These are phyloP conservation scores for Kwoniella botswanensis DNA, from an alignment of 768 basidiomycete genomes.

Conservation along the genomic window DNA sequence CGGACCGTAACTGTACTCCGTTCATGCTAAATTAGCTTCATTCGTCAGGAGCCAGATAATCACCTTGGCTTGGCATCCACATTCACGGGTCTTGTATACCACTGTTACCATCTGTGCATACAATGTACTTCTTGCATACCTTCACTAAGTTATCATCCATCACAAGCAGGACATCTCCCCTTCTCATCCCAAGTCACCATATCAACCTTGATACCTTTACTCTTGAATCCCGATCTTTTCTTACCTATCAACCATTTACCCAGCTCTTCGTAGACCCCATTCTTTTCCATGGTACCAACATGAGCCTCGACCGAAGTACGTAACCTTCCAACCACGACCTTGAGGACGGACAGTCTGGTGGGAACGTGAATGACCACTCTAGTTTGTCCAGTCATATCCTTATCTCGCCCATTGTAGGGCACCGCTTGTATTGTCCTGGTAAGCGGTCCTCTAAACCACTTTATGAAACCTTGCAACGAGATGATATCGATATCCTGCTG, in stretches of 20 bases:
- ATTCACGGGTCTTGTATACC: background rate
- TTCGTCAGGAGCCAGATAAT: background rate
- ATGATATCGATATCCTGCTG: background rate
- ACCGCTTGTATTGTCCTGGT: background rate
- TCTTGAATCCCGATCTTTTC: conserved; percentile 1
- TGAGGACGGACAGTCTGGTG: background rate
- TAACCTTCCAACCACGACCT: background rate
- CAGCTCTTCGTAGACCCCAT: background rate
- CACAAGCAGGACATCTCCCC: background rate
- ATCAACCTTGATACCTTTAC: background rate
- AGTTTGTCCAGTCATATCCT: background rate
- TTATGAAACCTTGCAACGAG: background rate
- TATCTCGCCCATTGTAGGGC: background rate
- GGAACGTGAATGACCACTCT: conserved; percentile 11
- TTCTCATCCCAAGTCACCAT: background rate
- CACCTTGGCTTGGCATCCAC: background rate
- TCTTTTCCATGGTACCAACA: background rate
- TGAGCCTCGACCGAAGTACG: background rate
- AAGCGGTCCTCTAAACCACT: background rate
- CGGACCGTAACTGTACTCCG: background rate
- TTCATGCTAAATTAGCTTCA: background rate
- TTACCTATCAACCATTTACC: conserved; percentile 3
- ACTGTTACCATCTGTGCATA: too few relatives aligned
- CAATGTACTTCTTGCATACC: background rate
- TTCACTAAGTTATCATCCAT: background rate